Base-by-base conservation (phyloP, 2,329 filamentous ascomycete species). In the Aspergillus novofumigatus region DNA sequence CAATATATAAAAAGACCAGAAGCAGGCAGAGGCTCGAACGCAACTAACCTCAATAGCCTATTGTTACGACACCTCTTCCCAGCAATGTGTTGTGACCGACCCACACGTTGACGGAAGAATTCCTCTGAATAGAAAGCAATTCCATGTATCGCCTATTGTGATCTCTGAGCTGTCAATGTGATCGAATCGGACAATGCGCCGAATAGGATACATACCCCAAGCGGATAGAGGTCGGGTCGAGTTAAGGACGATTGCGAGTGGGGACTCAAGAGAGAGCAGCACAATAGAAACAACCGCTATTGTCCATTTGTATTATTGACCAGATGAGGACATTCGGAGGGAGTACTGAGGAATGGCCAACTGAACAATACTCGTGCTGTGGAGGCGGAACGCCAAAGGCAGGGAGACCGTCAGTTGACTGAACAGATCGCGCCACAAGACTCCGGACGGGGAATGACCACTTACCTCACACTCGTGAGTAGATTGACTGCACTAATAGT, bases 371-470 rank as follows among this genome's bases (percentile, higher is more conserved):
- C 32, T 17, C 14, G 32, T 38, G 32, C 32, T 38, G 14, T 32
- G 11, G 11, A 38, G 32, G 14, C 32, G 32, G 32, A 38, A 38
- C 32, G 14, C 32, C 32, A 38, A 38, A 25, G 44, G 44, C 44
- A 47, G 44, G 44, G 23, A 47, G 44, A 47, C 44, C 5, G 21
- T 47, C 44, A 47, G 44, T 47, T 47, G 44, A 47, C 44, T 17
- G 44, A 47, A 25, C 44, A 47, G 3, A 11, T 9, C 11, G 23
- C 20, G 11, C n/a, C 44, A 23, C 44, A 47, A 23, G 21, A 47
- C 44, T 47, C 44, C 44, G 49, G 29, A 55, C 52, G 41, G 44
- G 54, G 44, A 14, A 55, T 26, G 49, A 55, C 52, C 54, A 59
- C 57, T 55, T 42, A 29, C 32, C 28, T 42, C 51, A 56, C 51